Evolutionary conservation across 2,329 filamentous ascomycete species (phyloP).

Genomic region (Trichoderma semiorbis): DNA sequence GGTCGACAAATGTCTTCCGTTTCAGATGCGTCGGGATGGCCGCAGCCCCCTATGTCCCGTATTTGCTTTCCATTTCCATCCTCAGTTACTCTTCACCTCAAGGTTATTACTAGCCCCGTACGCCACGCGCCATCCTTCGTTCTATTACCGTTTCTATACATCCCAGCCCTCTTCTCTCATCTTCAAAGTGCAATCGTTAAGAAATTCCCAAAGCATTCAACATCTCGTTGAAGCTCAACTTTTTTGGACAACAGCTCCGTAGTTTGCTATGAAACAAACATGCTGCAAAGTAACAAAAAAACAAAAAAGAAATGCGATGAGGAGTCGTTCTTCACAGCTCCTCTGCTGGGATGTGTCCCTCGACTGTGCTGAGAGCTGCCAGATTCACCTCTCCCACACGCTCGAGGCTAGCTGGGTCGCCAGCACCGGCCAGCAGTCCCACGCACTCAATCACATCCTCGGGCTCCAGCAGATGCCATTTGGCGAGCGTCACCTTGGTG

Average conservation of each 20-base stretch:
- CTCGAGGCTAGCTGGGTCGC: conserved; percentile 36
- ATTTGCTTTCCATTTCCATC: conserved; percentile 4
- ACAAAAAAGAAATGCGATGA: background rate
- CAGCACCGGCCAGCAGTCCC: conserved; percentile 51
- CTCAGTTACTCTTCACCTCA: conserved; percentile 2
- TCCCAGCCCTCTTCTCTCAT: background rate
- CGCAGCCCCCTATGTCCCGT: background rate
- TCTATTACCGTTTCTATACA: conserved; percentile 13
- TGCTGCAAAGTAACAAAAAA: background rate
- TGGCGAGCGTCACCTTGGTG: conserved; percentile 86
- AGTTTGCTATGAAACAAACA: background rate
- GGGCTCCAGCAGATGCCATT: conserved; percentile 86
- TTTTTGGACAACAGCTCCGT: background rate
- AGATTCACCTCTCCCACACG: conserved; percentile 52
- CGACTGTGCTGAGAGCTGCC: conserved; percentile 51
- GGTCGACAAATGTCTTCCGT: background rate
- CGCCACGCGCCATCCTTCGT: conserved; percentile 13
- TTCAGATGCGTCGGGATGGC: background rate
- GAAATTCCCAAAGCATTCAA: background rate
- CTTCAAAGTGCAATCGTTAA: background rate
- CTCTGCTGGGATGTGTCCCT: conserved; percentile 46
- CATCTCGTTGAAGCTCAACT: background rate
- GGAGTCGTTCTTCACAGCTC: conserved; percentile 15
- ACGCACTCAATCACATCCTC: conserved; percentile 75
- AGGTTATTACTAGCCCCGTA: conserved; percentile 13